Evolutionary conservation across 2,329 filamentous ascomycete species (phyloP).

Genomic region (Grosmannia serpens): DNA sequence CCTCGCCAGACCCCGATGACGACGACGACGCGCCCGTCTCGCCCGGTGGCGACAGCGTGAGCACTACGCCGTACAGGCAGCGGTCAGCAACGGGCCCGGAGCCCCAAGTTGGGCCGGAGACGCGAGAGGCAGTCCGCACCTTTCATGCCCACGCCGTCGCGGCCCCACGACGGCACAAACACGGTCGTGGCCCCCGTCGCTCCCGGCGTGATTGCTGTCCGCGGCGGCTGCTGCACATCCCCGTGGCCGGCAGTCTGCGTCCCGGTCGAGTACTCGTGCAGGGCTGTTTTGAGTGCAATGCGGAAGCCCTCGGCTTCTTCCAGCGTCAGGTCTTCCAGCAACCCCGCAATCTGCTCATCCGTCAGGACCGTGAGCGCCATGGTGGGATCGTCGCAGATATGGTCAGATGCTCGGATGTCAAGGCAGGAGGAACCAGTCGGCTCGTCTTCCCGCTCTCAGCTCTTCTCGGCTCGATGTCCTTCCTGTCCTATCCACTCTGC

Average conservation of each 20-base stretch:
- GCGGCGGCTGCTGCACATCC: conserved; percentile 43
- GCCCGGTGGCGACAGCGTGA: conserved; percentile 43
- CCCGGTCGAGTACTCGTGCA: conserved; percentile 52
- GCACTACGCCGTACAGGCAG: conserved; percentile 31
- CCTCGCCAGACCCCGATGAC: conserved; percentile 14
- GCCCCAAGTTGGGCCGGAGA: too few species aligned
- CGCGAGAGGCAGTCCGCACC: conserved; percentile 31
- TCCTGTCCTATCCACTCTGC: neutral
- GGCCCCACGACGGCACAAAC: conserved; percentile 63
- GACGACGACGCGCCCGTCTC: conserved; percentile 9
- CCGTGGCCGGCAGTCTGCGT: conserved; percentile 30
- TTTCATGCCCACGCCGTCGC: conserved; percentile 56
- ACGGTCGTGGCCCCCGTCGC: conserved; percentile 47
- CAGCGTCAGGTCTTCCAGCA: conserved; percentile 41
- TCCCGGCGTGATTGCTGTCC: conserved; percentile 35
- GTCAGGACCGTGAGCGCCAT: conserved; percentile 50
- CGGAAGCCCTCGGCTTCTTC: conserved; percentile 43
- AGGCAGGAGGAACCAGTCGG: neutral
- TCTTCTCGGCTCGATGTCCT: neutral
- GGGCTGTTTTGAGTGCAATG: conserved; percentile 34
- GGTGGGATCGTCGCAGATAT: neutral
- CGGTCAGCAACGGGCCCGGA: neutral
- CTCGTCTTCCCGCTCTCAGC: neutral
- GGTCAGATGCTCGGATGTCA: neutral
- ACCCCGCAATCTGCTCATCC: conserved; percentile 40